Percentiles rank a stretch among this genome's conserved stretches.
phyloP scores from a whole-genome alignment of 2,329 filamentous ascomycete species.

The Fusarium aywerte region DNA sequence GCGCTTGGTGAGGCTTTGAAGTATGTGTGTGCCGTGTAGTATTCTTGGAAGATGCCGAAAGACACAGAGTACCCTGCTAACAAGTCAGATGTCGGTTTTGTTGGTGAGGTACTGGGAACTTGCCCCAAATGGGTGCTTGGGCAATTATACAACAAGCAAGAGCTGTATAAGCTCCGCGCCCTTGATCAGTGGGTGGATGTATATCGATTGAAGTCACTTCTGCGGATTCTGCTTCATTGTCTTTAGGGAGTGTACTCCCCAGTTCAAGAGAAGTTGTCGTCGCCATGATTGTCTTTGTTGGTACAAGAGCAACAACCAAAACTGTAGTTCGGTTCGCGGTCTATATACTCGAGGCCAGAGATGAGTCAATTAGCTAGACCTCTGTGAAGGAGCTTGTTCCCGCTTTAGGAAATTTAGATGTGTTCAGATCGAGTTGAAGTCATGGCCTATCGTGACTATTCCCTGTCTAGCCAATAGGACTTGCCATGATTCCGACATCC shows the following conservation, averaged over 20 bases:
- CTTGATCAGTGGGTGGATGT: conserved; percentile 47
- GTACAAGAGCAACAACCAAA: not conserved
- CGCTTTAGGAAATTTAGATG: conserved; percentile 11
- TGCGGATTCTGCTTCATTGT: not conserved
- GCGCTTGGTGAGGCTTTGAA: conserved; percentile 55
- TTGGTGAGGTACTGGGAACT: not conserved
- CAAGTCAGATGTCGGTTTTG: not conserved
- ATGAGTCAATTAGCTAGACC: conserved; percentile 9
- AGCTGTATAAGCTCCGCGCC: conserved; percentile 46
- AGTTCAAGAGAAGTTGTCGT: conserved; percentile 27
- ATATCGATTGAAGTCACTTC: conserved; percentile 14
- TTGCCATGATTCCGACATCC: conserved; percentile 38
- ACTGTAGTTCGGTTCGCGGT: not conserved
- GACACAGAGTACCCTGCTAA: conserved; percentile 50
- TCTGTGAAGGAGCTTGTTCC: conserved; percentile 31
- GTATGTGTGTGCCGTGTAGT: conserved; percentile 70
- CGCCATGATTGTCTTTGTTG: conserved; percentile 12
- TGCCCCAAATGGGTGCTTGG: conserved; percentile 51
- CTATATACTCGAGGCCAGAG: not conserved
- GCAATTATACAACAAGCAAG: conserved; percentile 48
- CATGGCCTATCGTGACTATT: conserved; percentile 16
- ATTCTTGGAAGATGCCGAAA: conserved; percentile 75
- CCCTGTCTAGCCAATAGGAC: conserved; percentile 28
- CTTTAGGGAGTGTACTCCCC: conserved; percentile 3
- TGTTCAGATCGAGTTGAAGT: conserved; percentile 23